A percentile compares a stretch with the other conserved stretches of the same genome.
phyloP scores from a whole-genome alignment of 371 early-diverging fungal genomes.

The Choanephora cucurbitarum region DNA sequence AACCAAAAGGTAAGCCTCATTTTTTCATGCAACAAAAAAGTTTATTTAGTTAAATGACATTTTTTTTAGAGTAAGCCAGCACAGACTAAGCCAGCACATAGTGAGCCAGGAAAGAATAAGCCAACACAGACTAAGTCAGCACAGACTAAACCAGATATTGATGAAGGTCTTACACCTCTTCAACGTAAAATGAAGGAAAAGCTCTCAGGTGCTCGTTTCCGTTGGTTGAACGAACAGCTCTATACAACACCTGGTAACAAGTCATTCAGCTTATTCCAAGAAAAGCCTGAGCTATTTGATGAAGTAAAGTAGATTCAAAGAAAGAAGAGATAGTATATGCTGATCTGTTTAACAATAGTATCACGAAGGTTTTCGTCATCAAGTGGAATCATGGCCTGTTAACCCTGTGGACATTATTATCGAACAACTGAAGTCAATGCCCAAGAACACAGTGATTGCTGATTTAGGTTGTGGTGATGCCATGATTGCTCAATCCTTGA shows the following conservation, averaged over 20 bases:
- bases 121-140: not conserved
- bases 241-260: conserved; percentile 85
- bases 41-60: no score
- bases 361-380: conserved; percentile 95
- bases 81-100: not conserved
- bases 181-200: conserved; percentile 86
- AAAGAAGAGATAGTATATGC: not conserved
- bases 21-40: no score
- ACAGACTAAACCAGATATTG: not conserved
- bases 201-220: conserved; percentile 86
- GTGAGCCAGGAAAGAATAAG: not conserved
- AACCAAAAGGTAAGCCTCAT: not conserved
- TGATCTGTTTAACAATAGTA: conserved; percentile 59
- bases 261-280: conserved; percentile 76
- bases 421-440: conserved; percentile 57
- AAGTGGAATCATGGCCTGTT: conserved; percentile 94
- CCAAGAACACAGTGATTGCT: conserved; percentile 71
- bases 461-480: conserved; percentile 99
- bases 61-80: not conserved
- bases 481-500: conserved; percentile 77
- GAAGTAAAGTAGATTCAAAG: conserved; percentile 54
- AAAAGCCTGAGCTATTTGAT: conserved; percentile 87
- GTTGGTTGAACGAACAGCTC: conserved; percentile 94
- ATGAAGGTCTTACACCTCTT: conserved; percentile 60
- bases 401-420: conserved; percentile 96